phyloP scores from a whole-genome alignment of 805 yeast species.

The Yarrowia yakushimensis region DNA sequence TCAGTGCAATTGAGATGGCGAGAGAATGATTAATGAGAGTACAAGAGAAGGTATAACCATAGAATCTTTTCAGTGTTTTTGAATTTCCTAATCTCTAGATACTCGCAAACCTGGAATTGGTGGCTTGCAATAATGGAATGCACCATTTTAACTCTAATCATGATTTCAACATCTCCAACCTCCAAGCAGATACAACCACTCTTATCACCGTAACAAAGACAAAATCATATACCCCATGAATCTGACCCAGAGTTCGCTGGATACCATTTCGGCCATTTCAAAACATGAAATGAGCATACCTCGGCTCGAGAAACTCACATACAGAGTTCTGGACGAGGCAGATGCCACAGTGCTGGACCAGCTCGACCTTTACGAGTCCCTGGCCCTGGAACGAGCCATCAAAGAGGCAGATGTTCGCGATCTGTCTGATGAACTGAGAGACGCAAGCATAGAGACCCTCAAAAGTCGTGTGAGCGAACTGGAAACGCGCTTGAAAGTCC shows the following conservation, averaged over 20 bases:
- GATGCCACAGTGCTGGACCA: neutral
- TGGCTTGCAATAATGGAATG: too few relatives aligned
- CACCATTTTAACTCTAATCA: neutral
- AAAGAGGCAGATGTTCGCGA: neutral
- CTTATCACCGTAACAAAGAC: neutral
- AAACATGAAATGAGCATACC: constrained; percentile 1
- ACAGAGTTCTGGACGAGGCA: neutral
- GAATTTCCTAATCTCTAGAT: too few relatives aligned
- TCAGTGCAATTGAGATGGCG: too few relatives aligned
- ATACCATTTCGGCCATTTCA: constrained; percentile 2
- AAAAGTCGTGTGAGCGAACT: neutral
- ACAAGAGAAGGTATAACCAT: too few relatives aligned
- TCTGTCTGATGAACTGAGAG: neutral
- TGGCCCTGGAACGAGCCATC: neutral
- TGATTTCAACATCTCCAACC: neutral
- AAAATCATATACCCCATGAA: neutral
- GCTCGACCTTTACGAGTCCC: neutral
- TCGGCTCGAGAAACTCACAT: neutral
- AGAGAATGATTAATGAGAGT: too few relatives aligned
- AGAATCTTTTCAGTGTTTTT: too few relatives aligned
- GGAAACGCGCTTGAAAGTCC: constrained; percentile 9
- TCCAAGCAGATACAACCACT: neutral
- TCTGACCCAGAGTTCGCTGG: neutral
- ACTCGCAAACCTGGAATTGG: too few relatives aligned
- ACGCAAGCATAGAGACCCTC: neutral